These are phyloP conservation scores for Papiliotrema fonsecae DNA, from an alignment of 1,284 basidiomycete species.

Conservation along the genomic window DNA sequence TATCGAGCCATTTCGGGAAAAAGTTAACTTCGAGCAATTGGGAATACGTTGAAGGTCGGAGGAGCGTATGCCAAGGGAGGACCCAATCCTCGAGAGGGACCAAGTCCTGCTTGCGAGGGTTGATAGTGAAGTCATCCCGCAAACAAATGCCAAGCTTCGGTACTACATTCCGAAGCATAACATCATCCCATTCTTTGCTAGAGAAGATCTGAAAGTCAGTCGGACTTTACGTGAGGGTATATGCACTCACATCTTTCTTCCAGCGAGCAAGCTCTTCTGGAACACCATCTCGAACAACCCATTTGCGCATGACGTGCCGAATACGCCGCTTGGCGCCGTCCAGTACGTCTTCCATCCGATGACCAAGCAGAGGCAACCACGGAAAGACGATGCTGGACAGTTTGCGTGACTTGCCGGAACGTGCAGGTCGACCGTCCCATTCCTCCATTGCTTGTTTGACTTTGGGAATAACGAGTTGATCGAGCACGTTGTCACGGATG, in stretches of 20 bases:
- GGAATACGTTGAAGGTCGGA: conserved; percentile 70
- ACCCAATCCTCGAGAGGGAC: conserved; percentile 66
- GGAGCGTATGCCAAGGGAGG: conserved; percentile 67
- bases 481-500: conserved; percentile 88
- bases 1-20: conserved; percentile 92
- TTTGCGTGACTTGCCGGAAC: conserved; percentile 47
- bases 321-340: conserved; percentile 81
- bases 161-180: conserved; percentile 83
- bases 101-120: conserved; percentile 84
- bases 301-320: conserved; percentile 69
- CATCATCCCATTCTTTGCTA: conserved; percentile 77
- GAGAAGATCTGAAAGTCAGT: conserved; percentile 59
- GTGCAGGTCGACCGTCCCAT: conserved; percentile 61
- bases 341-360: conserved; percentile 71
- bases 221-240: not conserved
- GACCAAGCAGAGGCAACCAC: conserved; percentile 84
- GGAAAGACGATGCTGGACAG: conserved; percentile 86
- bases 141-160: conserved; percentile 78
- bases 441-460: conserved; percentile 75
- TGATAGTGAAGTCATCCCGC: conserved; percentile 76
- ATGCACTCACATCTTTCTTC: conserved; percentile 63
- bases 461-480: conserved; percentile 92
- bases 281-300: conserved; percentile 69
- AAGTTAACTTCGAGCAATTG: conserved; percentile 84
- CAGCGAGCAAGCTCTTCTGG: conserved; percentile 69